Evolutionary conservation across 306 rosid genomes (phyloP).

Genomic region (Medicago arabica): DNA sequence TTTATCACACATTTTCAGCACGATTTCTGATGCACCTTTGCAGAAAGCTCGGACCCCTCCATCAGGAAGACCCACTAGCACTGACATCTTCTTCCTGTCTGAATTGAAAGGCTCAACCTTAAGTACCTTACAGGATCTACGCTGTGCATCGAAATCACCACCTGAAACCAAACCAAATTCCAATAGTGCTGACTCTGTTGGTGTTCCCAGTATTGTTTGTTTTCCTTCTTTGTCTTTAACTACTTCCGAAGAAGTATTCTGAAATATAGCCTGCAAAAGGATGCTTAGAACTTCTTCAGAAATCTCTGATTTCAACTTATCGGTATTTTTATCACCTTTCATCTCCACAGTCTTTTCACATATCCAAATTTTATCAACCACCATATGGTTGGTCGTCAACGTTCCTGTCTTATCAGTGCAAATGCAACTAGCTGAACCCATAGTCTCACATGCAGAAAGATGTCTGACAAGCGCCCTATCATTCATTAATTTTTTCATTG

Average conservation of each 20-base stretch:
- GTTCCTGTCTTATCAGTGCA: constrained; percentile 98
- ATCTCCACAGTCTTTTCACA: constrained; percentile 57
- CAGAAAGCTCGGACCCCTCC: constrained; percentile 68
- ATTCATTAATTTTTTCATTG: constrained; percentile 84
- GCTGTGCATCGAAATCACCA: constrained; percentile 72
- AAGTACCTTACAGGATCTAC: constrained; percentile 59
- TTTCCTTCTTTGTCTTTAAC: constrained; percentile 65
- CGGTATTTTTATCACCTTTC: constrained; percentile 50
- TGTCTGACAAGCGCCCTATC: constrained; percentile 89
- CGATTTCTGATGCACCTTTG: constrained; percentile 96
- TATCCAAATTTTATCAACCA: constrained; percentile 71
- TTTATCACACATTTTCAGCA: constrained; percentile 67
- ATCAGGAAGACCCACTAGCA: constrained; percentile 68
- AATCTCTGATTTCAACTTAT: constrained; percentile 55
- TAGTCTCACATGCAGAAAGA: constrained; percentile 94
- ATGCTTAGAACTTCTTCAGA: constrained; percentile 56
- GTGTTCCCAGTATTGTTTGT: constrained; percentile 69
- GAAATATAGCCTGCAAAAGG: constrained; percentile 82
- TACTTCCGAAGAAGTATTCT: constrained; percentile 76
- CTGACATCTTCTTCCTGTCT: constrained; percentile 89
- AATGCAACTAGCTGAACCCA: constrained; percentile 95
- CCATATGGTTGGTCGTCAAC: constrained; percentile 93
- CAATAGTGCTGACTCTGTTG: constrained; percentile 84
- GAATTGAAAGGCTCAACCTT: constrained; percentile 89
- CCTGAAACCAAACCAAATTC: constrained; percentile 83